Conservation (phyloP, 257 asterid genomes). For the Solanum medicagineum region DNA sequence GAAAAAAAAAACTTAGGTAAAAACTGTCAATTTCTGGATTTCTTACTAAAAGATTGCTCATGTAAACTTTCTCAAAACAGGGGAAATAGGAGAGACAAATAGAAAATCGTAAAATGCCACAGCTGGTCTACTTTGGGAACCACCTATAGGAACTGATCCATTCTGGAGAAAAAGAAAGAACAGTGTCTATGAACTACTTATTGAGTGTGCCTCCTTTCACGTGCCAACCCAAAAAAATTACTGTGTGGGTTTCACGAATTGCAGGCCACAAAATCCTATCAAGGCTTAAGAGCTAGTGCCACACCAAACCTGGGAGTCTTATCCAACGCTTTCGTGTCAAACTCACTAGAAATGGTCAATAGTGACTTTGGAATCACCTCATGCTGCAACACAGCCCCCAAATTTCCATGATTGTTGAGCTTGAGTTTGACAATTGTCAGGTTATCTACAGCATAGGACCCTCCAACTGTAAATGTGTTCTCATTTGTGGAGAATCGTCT, state of each 20-base stretch:
- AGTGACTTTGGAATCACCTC: constrained; percentile 38
- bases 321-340: constrained; percentile 57
- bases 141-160: neutral
- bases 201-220: constrained; percentile 14
- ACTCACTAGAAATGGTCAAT: constrained; percentile 49
- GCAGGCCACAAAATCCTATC: constrained; percentile 5
- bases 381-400: constrained; percentile 54
- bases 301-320: constrained; percentile 55
- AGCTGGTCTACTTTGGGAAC: neutral
- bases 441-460: constrained; percentile 38
- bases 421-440: constrained; percentile 49
- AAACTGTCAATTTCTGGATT: neutral
- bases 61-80: neutral
- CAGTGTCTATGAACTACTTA: constrained; percentile 15
- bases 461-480: constrained; percentile 54
- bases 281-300: constrained; percentile 52
- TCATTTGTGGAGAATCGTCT: constrained; percentile 62
- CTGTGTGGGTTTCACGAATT: neutral
- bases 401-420: constrained; percentile 52
- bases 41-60: neutral
- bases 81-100: neutral
- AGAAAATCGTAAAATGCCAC: neutral
- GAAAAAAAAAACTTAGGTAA: neutral
- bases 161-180: neutral
- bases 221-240: constrained; percentile 4